Percentiles rank a stretch among this genome's conserved stretches.
phyloP scores from a whole-genome alignment of 2,329 filamentous ascomycete genomes.

The Coniochaeta pulveracea region DNA sequence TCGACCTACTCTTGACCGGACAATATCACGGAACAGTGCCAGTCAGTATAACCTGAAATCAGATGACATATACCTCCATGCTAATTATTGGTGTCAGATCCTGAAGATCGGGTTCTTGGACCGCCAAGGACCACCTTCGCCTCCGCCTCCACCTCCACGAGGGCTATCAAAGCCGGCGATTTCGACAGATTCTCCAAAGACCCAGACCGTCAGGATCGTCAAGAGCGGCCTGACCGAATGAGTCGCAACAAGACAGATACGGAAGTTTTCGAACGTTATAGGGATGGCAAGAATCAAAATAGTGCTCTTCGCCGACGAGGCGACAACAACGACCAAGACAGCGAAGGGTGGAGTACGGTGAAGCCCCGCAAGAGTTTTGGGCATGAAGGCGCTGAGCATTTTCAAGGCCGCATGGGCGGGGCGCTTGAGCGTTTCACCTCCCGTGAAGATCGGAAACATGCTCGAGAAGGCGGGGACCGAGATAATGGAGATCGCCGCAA shows the following conservation, averaged over 20 bases:
- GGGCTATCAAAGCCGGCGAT: slow-evolving; percentile 32
- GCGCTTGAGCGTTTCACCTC: slow-evolving; percentile 27
- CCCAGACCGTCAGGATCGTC: slow-evolving; percentile 37
- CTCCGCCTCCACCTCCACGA: slow-evolving; percentile 56
- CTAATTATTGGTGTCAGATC: slow-evolving; percentile 32
- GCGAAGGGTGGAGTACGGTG: slow-evolving; percentile 63
- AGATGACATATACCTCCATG: slow-evolving; percentile 8
- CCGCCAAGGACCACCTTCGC: slow-evolving; percentile 76
- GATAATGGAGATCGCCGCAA: slow-evolving; percentile 17
- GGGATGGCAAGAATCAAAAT: no score
- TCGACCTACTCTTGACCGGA: slow-evolving; percentile 39
- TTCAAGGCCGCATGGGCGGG: slow-evolving; percentile 52
- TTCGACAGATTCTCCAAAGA: slow-evolving; percentile 43
- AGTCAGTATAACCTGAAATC: slow-evolving; percentile 30
- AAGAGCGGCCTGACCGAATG: slow-evolving; percentile 51
- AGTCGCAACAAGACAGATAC: no score
- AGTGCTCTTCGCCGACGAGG: slow-evolving; percentile 39
- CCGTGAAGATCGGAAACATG: slow-evolving; percentile 42
- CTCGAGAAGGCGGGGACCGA: slow-evolving; percentile 33
- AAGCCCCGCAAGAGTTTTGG: slow-evolving; percentile 67
- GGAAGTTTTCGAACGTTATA: no score
- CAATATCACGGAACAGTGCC: slow-evolving; percentile 42
- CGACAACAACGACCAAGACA: slow-evolving; percentile 47
- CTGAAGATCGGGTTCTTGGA: slow-evolving; percentile 76
- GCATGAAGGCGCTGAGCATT: slow-evolving; percentile 59